Conservation (phyloP, 441 rosid species). For the Omphalea diandra region DNA sequence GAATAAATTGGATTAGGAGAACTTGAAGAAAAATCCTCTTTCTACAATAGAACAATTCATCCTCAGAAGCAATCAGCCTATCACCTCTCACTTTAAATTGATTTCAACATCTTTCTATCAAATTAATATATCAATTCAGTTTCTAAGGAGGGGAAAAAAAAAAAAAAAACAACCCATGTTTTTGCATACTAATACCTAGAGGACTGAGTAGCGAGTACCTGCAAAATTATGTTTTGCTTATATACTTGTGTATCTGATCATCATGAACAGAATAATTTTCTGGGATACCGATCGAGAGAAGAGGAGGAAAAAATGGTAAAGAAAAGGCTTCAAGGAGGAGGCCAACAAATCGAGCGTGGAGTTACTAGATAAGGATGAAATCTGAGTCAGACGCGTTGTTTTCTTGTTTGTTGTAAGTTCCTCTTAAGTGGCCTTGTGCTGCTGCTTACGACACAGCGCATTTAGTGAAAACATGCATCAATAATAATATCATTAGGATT, state of each 20-base stretch:
- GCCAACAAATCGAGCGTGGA: background rate
- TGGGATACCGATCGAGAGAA: background rate
- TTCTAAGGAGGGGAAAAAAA: too few relatives aligned
- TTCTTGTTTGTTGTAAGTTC: too few relatives aligned
- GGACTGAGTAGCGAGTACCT: background rate
- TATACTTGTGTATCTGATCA: background rate
- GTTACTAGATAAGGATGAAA: conserved; percentile 3
- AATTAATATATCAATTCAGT: too few relatives aligned
- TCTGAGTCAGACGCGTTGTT: background rate
- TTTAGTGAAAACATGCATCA: background rate
- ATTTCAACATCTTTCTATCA: too few relatives aligned
- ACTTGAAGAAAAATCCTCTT: background rate
- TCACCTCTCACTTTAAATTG: background rate
- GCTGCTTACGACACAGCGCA: too few relatives aligned
- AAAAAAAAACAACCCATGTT: too few relatives aligned
- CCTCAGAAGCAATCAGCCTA: background rate
- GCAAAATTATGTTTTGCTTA: background rate
- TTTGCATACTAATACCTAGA: too few relatives aligned
- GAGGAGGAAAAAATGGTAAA: background rate
- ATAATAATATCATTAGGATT: background rate
- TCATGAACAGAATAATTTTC: background rate
- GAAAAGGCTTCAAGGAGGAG: background rate
- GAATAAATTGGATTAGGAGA: too few relatives aligned
- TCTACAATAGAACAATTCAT: background rate
- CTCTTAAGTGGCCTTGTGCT: background rate